phyloP scores from a whole-genome alignment of 306 rosid species.

The Spatholobus suberectus region DNA sequence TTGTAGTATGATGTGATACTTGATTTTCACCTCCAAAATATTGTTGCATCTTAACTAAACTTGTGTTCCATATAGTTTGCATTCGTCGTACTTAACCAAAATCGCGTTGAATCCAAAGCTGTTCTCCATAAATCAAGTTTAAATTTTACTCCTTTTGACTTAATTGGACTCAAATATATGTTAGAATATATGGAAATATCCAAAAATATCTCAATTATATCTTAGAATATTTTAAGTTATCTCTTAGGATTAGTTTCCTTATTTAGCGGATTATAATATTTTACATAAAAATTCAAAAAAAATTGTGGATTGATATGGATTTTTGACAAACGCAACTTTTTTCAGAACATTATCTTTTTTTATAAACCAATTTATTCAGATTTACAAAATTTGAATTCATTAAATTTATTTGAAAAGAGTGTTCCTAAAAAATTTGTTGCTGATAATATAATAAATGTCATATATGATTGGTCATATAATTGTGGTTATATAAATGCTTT shows the following conservation, averaged over 20 bases:
- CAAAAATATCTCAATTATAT: neutral
- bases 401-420: too few relatives aligned
- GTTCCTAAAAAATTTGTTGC: too few relatives aligned
- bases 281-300: neutral
- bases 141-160: neutral
- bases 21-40: conserved; percentile 5
- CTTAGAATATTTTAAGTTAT: too few relatives aligned
- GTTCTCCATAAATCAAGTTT: neutral
- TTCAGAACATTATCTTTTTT: neutral
- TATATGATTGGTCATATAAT: too few relatives aligned
- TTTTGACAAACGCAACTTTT: neutral
- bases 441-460: too few relatives aligned
- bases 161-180: neutral
- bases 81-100: neutral
- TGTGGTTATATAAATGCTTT: too few relatives aligned
- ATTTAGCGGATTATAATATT: neutral
- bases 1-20: neutral
- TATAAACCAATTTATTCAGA: too few relatives aligned
- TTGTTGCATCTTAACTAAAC: neutral
- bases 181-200: neutral
- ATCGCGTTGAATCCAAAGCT: neutral
- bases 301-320: neutral
- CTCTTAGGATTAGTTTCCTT: neutral
- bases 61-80: neutral
- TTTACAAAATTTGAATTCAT: too few relatives aligned